phyloP scores from a whole-genome alignment of 169 alveolate species.

The Neospora caninum region DNA sequence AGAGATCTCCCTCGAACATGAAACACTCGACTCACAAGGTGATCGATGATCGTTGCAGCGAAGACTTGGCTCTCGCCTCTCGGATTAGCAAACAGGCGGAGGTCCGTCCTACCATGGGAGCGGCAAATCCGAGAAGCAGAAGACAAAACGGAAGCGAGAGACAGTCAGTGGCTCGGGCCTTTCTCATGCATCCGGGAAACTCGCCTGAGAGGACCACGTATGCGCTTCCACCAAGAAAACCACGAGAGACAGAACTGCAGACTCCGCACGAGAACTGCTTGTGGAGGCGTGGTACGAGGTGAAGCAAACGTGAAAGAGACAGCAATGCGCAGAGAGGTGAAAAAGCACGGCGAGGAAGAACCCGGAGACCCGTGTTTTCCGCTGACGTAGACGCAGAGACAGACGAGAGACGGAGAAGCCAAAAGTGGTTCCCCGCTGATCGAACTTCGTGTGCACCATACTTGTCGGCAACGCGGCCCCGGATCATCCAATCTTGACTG shows the following conservation, averaged over 20 bases:
- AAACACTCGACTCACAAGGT: neutral
- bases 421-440: too few species aligned
- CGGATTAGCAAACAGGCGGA: slow-evolving; percentile 17
- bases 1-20: too few species aligned
- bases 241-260: neutral
- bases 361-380: too few species aligned
- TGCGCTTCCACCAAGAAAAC: neutral
- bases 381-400: too few species aligned
- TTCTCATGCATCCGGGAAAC: neutral
- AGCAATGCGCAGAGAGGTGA: too few species aligned
- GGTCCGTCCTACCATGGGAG: neutral
- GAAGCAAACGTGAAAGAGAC: too few species aligned
- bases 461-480: slow-evolving; percentile 41
- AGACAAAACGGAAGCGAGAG: neutral
- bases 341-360: too few species aligned
- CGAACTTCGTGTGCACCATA: neutral
- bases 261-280: too few species aligned
- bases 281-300: too few species aligned
- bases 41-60: neutral
- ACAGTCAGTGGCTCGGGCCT: neutral
- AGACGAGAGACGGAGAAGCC: too few species aligned
- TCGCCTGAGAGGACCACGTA: neutral
- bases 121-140: neutral
- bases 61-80: slow-evolving; percentile 35
- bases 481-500: slow-evolving; percentile 18